Evolutionary conservation across 1,284 basidiomycete species (phyloP).

Genomic region (Crucibulum cyathiforme): DNA sequence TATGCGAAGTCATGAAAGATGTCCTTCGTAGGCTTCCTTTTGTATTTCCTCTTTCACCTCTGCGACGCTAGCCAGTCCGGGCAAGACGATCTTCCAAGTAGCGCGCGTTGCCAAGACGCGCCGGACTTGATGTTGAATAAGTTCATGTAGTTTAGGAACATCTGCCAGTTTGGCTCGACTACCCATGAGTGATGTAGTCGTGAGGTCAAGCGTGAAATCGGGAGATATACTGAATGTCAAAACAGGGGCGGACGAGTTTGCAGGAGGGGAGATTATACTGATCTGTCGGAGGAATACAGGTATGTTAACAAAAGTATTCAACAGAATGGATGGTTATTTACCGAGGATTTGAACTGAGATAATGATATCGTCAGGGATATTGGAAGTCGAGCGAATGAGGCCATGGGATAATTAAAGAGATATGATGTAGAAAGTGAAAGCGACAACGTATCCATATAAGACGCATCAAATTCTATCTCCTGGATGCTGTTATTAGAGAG

Average conservation of each 20-base stretch:
- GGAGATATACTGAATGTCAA: constrained; percentile 69
- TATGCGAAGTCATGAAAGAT: constrained; percentile 9
- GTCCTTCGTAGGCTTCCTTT: constrained; percentile 40
- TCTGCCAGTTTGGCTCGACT: constrained; percentile 84
- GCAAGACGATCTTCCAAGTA: constrained; percentile 72
- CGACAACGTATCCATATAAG: constrained; percentile 74
- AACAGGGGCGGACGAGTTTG: constrained; percentile 53
- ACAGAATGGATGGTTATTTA: constrained; percentile 35
- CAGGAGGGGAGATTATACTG: constrained; percentile 54
- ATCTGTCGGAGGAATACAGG: constrained; percentile 41
- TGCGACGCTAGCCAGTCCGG: constrained; percentile 59
- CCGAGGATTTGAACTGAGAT: constrained; percentile 75
- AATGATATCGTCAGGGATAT: constrained; percentile 80
- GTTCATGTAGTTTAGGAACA: constrained; percentile 82
- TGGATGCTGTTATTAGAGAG: constrained; percentile 22
- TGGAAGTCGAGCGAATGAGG: constrained; percentile 80
- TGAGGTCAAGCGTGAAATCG: constrained; percentile 70
- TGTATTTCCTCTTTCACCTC: constrained; percentile 51
- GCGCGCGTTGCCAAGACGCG: constrained; percentile 64
- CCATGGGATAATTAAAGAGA: constrained; percentile 81
- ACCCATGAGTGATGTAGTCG: constrained; percentile 80
- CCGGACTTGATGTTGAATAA: constrained; percentile 77
- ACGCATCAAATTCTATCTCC: constrained; percentile 69
- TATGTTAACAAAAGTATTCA: constrained; percentile 1
- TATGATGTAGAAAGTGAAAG: constrained; percentile 82